A percentile compares a stretch with the other conserved stretches of the same genome.
These are phyloP conservation scores for Acacia acuminata DNA, from an alignment of 306 rosid genomes.

Conservation along the genomic window DNA sequence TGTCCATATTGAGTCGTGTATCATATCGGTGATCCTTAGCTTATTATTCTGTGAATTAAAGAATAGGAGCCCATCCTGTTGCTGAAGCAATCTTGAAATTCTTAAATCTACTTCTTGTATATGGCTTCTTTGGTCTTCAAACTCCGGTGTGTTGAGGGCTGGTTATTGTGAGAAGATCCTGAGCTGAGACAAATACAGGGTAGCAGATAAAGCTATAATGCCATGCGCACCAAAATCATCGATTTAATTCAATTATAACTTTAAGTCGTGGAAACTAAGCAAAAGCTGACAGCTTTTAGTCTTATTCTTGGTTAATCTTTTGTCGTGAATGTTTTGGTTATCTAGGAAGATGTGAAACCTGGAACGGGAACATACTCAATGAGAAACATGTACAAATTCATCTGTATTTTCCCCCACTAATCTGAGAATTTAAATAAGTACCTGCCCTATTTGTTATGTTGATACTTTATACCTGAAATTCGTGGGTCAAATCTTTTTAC, in stretches of 20 bases:
- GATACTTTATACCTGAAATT: not conserved
- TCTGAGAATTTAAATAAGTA: not conserved
- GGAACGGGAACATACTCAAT: too few species aligned
- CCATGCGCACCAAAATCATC: not conserved
- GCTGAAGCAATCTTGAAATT: not conserved
- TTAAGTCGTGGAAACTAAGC: not conserved
- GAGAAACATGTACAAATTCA: not conserved
- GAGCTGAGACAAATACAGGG: not conserved
- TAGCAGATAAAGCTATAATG: not conserved
- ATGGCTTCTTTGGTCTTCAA: too few species aligned
- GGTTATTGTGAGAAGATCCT: not conserved
- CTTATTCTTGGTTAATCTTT: not conserved
- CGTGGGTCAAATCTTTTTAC: not conserved
- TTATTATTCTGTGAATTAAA: not conserved
- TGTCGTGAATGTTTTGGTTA: not conserved
- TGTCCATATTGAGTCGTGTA: not conserved
- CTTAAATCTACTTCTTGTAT: too few species aligned
- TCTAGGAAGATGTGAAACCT: too few species aligned
- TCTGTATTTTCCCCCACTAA: not conserved
- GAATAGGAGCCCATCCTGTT: not conserved
- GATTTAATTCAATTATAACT: not conserved
- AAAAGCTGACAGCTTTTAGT: not conserved
- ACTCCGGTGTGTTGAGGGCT: too few species aligned
- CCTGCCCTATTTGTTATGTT: not conserved
- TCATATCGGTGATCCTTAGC: not conserved